These are phyloP conservation scores for Podaxis sp. DNA, from an alignment of 768 basidiomycete species.

Conservation along the genomic window DNA sequence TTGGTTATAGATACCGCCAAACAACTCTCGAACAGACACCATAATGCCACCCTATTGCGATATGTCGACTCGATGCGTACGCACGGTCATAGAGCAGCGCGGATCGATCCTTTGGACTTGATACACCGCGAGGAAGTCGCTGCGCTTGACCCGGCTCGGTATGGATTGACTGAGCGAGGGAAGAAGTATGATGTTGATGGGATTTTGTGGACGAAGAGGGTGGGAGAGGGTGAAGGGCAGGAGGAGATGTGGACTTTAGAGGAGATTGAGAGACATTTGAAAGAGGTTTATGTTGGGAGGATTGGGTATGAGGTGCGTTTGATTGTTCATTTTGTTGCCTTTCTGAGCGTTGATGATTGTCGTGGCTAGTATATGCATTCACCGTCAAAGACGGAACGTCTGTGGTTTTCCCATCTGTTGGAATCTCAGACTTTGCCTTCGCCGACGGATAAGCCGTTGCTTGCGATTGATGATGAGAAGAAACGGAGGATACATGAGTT, in stretches of 20 bases:
- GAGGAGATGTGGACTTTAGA: slow-evolving; percentile 61
- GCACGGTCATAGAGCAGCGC: slow-evolving; percentile 82
- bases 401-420: slow-evolving; percentile 87
- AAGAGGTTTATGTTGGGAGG: slow-evolving; percentile 74
- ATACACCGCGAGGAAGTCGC: slow-evolving; percentile 80
- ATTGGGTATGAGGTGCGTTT: slow-evolving; percentile 78
- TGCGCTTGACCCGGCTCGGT: slow-evolving; percentile 75
- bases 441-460: slow-evolving; percentile 31
- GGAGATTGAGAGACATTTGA: slow-evolving; percentile 70
- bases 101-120: slow-evolving; percentile 85
- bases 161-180: slow-evolving; percentile 60
- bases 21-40: slow-evolving; percentile 66
- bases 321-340: background rate
- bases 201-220: slow-evolving; percentile 71
- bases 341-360: background rate
- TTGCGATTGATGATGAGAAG: slow-evolving; percentile 29
- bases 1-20: slow-evolving; percentile 53
- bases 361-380: slow-evolving; percentile 73
- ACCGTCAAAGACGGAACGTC: slow-evolving; percentile 78
- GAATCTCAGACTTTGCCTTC: slow-evolving; percentile 57
- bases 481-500: slow-evolving; percentile 66
- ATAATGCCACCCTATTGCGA: slow-evolving; percentile 78
- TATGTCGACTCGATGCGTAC: slow-evolving; percentile 89
- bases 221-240: slow-evolving; percentile 30
- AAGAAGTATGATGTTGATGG: slow-evolving; percentile 72